Conservation (phyloP, 495 filamentous ascomycete species). For the Aspergillus incahuasiensis region DNA sequence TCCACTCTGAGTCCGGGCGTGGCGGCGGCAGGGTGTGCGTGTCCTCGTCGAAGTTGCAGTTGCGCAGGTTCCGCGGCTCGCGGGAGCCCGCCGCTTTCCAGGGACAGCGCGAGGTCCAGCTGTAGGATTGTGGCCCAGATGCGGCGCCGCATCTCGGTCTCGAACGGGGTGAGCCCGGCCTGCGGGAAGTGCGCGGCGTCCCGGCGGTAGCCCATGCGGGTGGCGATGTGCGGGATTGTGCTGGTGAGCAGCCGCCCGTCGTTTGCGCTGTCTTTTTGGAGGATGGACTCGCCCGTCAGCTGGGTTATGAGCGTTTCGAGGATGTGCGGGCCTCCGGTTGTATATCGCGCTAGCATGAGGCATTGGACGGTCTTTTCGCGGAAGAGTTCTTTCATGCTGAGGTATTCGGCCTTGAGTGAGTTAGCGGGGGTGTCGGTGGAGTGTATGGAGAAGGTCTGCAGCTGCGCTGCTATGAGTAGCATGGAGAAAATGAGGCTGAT, state of each 20-base stretch:
- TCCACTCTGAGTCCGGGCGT: background rate
- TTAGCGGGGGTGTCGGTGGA: background rate
- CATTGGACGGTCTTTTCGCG: background rate
- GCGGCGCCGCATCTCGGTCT: conserved; percentile 30
- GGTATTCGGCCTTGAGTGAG: background rate
- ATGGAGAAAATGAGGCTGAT: background rate
- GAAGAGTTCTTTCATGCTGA: background rate
- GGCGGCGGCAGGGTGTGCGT: background rate
- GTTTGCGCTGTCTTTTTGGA: background rate
- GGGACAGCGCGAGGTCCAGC: conserved; percentile 27
- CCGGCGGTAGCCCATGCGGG: conserved; percentile 27
- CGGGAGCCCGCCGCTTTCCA: conserved; percentile 24
- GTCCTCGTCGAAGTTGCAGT: background rate
- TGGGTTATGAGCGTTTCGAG: background rate
- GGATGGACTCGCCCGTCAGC: background rate
- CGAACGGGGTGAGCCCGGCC: conserved; percentile 23
- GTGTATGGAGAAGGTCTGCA: background rate
- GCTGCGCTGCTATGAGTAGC: background rate
- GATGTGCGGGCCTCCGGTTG: background rate
- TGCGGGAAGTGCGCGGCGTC: conserved; percentile 24
- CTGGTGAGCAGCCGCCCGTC: background rate
- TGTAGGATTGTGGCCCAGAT: conserved; percentile 21
- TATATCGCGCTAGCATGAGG: background rate
- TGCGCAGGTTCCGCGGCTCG: background rate
- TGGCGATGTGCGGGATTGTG: conserved; percentile 1